phyloP scores from a whole-genome alignment of 2,329 filamentous ascomycete species.

The Aureobasidium sp. region DNA sequence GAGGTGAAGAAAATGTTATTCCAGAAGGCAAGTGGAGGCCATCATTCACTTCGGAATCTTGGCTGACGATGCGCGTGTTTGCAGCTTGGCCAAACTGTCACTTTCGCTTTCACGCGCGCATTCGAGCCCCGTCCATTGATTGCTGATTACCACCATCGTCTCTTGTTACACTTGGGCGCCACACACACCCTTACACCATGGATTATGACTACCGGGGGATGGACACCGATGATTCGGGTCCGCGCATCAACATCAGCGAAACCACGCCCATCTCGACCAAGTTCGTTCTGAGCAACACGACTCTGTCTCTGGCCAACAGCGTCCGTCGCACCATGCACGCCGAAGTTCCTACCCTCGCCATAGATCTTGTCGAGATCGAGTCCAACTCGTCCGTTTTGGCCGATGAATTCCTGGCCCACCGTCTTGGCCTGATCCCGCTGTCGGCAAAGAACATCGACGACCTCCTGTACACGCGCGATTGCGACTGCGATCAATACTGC shows the following conservation, averaged over 20 bases:
- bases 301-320: conserved; percentile 87
- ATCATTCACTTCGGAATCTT: neutral
- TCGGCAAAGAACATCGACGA: conserved; percentile 75
- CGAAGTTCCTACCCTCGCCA: conserved; percentile 89
- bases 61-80: conserved; percentile 11
- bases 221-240: conserved; percentile 40
- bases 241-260: conserved; percentile 42
- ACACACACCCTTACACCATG: conserved; percentile 6
- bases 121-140: neutral
- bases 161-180: neutral
- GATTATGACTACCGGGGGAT: conserved; percentile 26
- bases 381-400: conserved; percentile 91
- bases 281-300: conserved; percentile 84
- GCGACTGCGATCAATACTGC: conserved; percentile 93
- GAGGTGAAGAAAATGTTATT: neutral
- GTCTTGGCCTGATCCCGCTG: conserved; percentile 82
- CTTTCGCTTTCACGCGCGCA: conserved; percentile 10
- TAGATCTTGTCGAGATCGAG: conserved; percentile 90
- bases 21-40: neutral
- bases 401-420: conserved; percentile 92
- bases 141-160: neutral
- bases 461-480: conserved; percentile 83
- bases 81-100: conserved; percentile 2
- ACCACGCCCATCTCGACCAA: conserved; percentile 70
- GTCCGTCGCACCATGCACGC: conserved; percentile 84